Percentiles rank a stretch among this genome's conserved stretches.
phyloP scores from a whole-genome alignment of 78 protist species.

The Guillardia theta region DNA sequence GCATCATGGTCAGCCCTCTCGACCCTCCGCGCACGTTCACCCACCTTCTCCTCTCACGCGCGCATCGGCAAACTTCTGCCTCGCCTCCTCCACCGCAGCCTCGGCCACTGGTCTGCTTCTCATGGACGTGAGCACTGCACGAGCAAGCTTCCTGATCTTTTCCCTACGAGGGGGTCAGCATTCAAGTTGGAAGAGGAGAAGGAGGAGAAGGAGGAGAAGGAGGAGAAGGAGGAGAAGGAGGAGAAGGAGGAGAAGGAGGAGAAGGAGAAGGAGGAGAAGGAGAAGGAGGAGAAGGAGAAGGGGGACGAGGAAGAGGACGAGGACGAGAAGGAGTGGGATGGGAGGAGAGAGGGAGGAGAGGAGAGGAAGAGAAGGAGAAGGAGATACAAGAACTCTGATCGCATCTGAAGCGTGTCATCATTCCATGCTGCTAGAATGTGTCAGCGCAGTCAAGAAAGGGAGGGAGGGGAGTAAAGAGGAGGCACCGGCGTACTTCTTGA shows the following conservation, averaged over 20 bases:
- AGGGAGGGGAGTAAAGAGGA: background rate
- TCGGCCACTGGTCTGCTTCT: background rate
- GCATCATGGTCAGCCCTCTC: too few species aligned
- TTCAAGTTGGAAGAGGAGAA: background rate
- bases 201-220: background rate
- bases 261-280: background rate
- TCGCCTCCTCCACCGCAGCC: background rate
- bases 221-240: background rate
- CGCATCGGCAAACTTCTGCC: background rate
- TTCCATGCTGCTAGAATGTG: background rate
- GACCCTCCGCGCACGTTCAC: too few species aligned
- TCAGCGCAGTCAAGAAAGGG: background rate
- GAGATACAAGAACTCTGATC: background rate
- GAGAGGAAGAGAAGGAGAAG: background rate
- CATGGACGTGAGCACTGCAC: background rate
- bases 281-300: background rate
- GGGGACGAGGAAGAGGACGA: background rate
- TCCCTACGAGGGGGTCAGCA: background rate
- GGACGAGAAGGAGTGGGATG: background rate
- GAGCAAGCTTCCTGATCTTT: background rate
- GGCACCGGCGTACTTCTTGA: background rate
- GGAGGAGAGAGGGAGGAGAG: background rate
- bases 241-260: background rate
- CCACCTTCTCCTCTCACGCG: too few species aligned
- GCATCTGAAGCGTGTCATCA: background rate